These are phyloP conservation scores for Talaromyces sp. DNA, from an alignment of 2,329 filamentous ascomycete genomes.

Conservation along the genomic window DNA sequence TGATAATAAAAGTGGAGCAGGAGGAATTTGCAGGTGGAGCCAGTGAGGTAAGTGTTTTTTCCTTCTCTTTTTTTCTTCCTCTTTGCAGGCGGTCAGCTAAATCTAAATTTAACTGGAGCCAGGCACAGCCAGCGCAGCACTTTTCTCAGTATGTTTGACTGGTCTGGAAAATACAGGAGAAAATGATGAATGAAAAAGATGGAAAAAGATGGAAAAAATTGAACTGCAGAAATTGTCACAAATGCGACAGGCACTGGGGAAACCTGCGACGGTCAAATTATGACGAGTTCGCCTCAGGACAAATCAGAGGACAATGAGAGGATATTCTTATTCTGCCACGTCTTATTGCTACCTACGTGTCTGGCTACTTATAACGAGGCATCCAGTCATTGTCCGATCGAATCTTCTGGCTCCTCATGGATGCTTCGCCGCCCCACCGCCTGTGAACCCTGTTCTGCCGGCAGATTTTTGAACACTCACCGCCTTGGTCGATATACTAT, in stretches of 20 bases:
- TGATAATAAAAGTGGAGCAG: constrained; percentile 16
- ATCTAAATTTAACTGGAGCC: neutral
- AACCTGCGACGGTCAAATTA: neutral
- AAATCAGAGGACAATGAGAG: neutral
- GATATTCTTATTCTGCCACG: neutral
- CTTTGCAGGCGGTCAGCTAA: neutral
- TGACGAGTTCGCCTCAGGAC: neutral
- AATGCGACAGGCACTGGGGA: neutral
- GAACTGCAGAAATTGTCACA: neutral
- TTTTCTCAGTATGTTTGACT: neutral
- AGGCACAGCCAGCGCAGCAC: neutral
- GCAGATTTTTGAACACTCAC: constrained; percentile 5
- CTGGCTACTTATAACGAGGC: neutral
- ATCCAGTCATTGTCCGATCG: constrained; percentile 19
- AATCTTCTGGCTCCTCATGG: constrained; percentile 37
- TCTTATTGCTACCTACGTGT: neutral
- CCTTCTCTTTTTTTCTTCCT: constrained; percentile 14
- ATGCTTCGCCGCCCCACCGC: constrained; percentile 13
- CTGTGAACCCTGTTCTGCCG: neutral
- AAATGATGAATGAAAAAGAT: neutral
- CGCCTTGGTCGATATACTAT: neutral
- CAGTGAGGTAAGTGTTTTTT: constrained; percentile 14
- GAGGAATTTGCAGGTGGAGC: constrained; percentile 34
- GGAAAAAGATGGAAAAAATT: neutral
- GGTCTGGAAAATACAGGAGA: no score